Evolutionary conservation across 1,284 basidiomycete genomes (phyloP), one percentile per base, ranked within the genome.

Genomic region (Xerocomus cyaneibrunnescens): DNA sequence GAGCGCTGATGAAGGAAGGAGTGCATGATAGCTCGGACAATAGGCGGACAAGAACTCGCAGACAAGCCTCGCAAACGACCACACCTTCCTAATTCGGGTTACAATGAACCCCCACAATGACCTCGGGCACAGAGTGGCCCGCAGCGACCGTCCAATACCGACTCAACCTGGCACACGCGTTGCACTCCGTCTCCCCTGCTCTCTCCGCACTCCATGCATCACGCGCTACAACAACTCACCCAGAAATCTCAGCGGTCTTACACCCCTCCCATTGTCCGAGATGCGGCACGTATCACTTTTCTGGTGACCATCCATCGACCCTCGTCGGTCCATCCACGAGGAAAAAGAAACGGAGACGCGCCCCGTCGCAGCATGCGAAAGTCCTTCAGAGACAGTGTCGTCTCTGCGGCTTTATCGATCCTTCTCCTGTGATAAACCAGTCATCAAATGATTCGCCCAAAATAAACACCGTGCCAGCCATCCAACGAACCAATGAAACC

Each of bases 191-290:
- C 36, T 81, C 83, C 7, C 75, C 81, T 7, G 46, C 73, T 35
- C 76, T 89, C 37, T 77, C 87, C 16, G 83, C 85, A 37, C 71
- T 85, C 27, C 84, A 87, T 61, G 67, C 75, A 0, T 59, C 70
- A n/a, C 74, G 79, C 47, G 66, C 66, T 13, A 68, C 62, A 40
- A 56, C 57, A 4, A 62, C 67, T 36, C 62, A 72, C 48, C 71
- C 74, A 46, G 57, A 65, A 27, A 49, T 59, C 14, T 32, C 64
- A 3, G 32, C 59, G 23, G 50, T 68, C 48, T 37, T 64, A 31
- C 52, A 50, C 41, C 45, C 56, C 22, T 62, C 71, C 4, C 73
- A 76, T 50, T 87, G 85, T 64, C 47, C 64, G 2, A 73, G 68
- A 69, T 87, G 84, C 57, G 83, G 82, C 30, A 60, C 73, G 14